Percentiles rank a stretch among this genome's conserved stretches.
phyloP scores from a whole-genome alignment of 108 stramenopile genomes.

The Aurantiochytrium sp. region DNA sequence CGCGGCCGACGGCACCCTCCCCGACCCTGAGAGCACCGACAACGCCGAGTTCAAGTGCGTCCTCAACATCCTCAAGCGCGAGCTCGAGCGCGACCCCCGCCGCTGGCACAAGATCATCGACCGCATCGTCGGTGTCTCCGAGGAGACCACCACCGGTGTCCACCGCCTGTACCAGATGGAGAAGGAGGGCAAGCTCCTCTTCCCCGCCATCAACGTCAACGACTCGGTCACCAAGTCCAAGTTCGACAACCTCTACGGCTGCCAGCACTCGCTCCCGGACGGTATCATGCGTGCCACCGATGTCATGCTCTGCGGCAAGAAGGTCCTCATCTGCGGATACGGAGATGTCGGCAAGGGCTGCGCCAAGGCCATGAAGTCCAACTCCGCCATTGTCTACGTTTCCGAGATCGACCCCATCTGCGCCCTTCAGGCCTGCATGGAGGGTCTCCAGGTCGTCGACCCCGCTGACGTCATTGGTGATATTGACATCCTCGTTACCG shows the following conservation, averaged over 20 bases:
- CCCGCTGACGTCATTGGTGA: constrained; percentile 70
- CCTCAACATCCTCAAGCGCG: constrained; percentile 89
- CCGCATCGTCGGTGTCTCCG: constrained; percentile 91
- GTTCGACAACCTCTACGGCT: constrained; percentile 99
- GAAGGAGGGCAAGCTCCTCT: constrained; percentile 87
- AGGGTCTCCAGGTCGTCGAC: constrained; percentile 91
- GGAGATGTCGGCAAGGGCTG: constrained; percentile 99
- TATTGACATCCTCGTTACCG: constrained; percentile 98
- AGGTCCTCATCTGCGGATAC: constrained; percentile 95
- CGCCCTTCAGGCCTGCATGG: constrained; percentile 99
- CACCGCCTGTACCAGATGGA: constrained; percentile 99
- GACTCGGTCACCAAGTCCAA: constrained; percentile 99
- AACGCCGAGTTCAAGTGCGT: constrained; percentile 99
- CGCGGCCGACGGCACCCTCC: constrained; percentile 90
- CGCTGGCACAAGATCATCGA: constrained; percentile 95
- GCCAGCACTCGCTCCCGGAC: constrained; percentile 99
- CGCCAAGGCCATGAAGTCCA: constrained; percentile 95
- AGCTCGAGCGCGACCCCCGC: constrained; percentile 82
- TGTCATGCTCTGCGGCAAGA: constrained; percentile 99
- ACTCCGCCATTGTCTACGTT: constrained; percentile 91
- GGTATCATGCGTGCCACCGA: constrained; percentile 99
- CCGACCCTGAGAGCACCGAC: constrained; percentile 90
- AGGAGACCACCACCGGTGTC: constrained; percentile 99
- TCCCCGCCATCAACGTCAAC: constrained; percentile 99
- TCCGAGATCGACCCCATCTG: constrained; percentile 99